Conservation (phyloP, 192 early-diverging fungal genomes). For the Linnemannia exigua region DNA sequence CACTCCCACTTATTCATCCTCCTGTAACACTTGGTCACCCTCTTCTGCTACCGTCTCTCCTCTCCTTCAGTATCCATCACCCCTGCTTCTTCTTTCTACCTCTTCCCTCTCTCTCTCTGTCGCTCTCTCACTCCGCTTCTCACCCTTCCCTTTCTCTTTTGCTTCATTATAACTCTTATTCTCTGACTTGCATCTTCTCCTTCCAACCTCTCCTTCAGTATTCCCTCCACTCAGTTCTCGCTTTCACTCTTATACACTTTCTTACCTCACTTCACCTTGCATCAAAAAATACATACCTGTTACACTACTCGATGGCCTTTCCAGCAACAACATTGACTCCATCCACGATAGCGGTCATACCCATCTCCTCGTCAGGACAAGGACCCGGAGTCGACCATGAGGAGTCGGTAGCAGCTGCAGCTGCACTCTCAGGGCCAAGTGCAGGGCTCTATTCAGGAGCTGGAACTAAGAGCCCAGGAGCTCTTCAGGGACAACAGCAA, state of each 20-base stretch:
- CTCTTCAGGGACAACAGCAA: neutral
- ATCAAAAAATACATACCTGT: neutral
- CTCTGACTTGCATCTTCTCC: neutral
- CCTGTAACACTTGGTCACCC: too few species aligned
- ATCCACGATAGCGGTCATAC: constrained; percentile 8
- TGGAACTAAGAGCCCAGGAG: constrained; percentile 1
- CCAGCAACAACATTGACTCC: constrained; percentile 8
- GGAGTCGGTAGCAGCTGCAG: neutral
- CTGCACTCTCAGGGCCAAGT: neutral
- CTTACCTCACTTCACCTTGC: neutral
- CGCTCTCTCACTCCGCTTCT: neutral
- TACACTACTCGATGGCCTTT: constrained; percentile 19
- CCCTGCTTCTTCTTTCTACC: neutral
- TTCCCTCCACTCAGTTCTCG: neutral
- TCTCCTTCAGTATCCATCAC: neutral
- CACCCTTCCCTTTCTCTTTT: neutral
- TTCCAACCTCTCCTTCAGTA: neutral
- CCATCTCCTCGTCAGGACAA: constrained; percentile 20
- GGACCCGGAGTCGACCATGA: constrained; percentile 10
- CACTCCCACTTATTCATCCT: neutral
- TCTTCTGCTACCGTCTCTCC: neutral
- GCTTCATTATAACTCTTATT: too few species aligned
- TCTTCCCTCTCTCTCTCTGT: neutral
- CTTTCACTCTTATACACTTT: neutral
- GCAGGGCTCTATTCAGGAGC: neutral